Evolutionary conservation across 495 filamentous ascomycete species (phyloP).

Genomic region (Aspergillus nanangensis): DNA sequence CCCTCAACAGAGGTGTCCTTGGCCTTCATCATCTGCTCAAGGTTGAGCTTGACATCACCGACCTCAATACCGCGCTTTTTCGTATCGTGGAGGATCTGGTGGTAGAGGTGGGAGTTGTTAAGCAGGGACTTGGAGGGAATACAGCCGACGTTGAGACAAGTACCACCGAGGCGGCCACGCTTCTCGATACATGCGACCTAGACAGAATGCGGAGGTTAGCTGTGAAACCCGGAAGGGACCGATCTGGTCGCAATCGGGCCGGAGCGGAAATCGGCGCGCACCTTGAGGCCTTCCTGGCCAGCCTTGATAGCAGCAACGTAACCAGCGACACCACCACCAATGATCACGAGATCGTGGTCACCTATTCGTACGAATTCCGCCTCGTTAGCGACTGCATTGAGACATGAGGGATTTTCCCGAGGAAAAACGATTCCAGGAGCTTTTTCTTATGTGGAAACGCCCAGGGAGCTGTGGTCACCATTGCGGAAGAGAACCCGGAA

Average conservation of each 20-base stretch:
- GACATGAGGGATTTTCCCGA: conserved; percentile 10
- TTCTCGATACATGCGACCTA: conserved; percentile 98
- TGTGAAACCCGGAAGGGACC: not conserved
- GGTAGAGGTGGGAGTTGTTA: conserved; percentile 99
- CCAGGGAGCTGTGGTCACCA: not conserved
- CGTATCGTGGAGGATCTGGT: conserved; percentile 93
- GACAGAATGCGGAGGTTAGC: conserved; percentile 3
- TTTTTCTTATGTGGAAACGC: not conserved
- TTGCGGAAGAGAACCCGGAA: not conserved
- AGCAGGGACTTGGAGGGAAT: conserved; percentile 99
- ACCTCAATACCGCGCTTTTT: conserved; percentile 97
- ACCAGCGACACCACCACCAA: conserved; percentile 95
- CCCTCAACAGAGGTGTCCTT: conserved; percentile 88
- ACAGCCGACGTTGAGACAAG: conserved; percentile 98
- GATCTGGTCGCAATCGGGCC: not conserved
- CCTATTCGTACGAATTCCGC: conserved; percentile 47
- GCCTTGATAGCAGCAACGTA: conserved; percentile 99
- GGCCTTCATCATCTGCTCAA: conserved; percentile 93
- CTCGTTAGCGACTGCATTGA: conserved; percentile 6
- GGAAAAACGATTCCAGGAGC: not conserved
- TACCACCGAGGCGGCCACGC: conserved; percentile 90
- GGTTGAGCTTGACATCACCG: conserved; percentile 92
- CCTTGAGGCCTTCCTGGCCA: conserved; percentile 95
- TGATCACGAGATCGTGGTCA: conserved; percentile 88
- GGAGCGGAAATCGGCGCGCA: conserved; percentile 29